phyloP scores from a whole-genome alignment of 768 basidiomycete species.

The Hemileccinum rubropunctum region DNA sequence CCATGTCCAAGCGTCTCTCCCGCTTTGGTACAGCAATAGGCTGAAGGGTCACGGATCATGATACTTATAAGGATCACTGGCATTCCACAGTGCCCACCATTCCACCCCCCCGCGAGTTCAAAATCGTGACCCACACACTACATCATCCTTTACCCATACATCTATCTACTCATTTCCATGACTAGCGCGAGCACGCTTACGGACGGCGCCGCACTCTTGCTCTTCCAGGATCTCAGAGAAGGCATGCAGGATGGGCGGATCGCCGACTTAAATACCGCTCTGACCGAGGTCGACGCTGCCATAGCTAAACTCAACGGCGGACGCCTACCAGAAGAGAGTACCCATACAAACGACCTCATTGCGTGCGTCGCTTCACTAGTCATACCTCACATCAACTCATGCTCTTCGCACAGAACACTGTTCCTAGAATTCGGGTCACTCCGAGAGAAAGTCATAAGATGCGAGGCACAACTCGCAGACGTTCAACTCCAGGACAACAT shows the following conservation, averaged over 20 bases:
- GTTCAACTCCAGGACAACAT: background rate
- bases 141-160: background rate
- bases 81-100: conserved; percentile 4
- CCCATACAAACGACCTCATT: background rate
- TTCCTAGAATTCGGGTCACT: conserved; percentile 7
- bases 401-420: conserved; percentile 3
- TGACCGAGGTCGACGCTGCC: conserved; percentile 11
- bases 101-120: background rate
- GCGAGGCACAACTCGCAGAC: conserved; percentile 9
- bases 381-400: background rate
- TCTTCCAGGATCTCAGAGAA: conserved; percentile 10
- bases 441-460: conserved; percentile 4
- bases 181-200: background rate
- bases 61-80: conserved; percentile 10
- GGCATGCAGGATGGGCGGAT: conserved; percentile 13
- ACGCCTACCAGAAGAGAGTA: background rate
- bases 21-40: conserved; percentile 15
- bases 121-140: background rate
- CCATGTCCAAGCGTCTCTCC: conserved; percentile 11
- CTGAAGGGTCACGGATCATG: background rate
- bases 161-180: conserved; percentile 5
- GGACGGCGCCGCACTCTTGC: conserved; percentile 3
- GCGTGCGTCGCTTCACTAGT: background rate
- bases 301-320: conserved; percentile 5
- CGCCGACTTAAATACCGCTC: background rate